Conservation (phyloP, 2,329 filamentous ascomycete genomes). For the Pseudogymnoascus sp. region DNA sequence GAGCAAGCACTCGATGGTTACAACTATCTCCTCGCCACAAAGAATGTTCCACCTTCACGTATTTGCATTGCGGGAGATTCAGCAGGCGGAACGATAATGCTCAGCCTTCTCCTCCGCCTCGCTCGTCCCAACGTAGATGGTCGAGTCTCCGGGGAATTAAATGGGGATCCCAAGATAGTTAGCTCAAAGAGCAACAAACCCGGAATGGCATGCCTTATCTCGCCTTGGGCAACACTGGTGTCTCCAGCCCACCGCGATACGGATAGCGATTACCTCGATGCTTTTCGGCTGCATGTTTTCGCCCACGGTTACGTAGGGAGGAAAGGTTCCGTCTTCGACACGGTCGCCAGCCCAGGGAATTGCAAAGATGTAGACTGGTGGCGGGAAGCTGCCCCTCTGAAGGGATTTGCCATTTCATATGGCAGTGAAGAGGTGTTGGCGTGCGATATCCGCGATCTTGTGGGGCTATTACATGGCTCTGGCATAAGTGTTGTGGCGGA, state of each 20-base stretch:
- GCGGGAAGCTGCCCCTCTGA: conserved; percentile 54
- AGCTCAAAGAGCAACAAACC: conserved; percentile 22
- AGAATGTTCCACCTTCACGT: conserved; percentile 45
- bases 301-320: conserved; percentile 58
- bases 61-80: conserved; percentile 72
- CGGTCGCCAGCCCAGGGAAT: conserved; percentile 59
- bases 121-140: conserved; percentile 24
- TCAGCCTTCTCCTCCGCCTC: conserved; percentile 64
- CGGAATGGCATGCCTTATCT: conserved; percentile 65
- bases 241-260: conserved; percentile 61
- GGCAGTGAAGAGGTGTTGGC: conserved; percentile 72
- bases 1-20: conserved; percentile 64
- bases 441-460: conserved; percentile 55
- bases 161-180: conserved; percentile 13
- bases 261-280: conserved; percentile 65
- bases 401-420: conserved; percentile 62
- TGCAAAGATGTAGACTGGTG: conserved; percentile 60
- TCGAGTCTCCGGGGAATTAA: conserved; percentile 12
- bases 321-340: conserved; percentile 40
- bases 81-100: conserved; percentile 64
- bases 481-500: conserved; percentile 43
- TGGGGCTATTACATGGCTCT: conserved; percentile 44
- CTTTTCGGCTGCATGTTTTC: conserved; percentile 56
- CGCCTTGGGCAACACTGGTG: conserved; percentile 70
- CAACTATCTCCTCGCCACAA: conserved; percentile 54